Percentiles rank a stretch among this genome's conserved stretches.
These are phyloP conservation scores for Pseudogymnoascus sp. DNA, from an alignment of 2,329 filamentous ascomycete genomes.

Conservation along the genomic window DNA sequence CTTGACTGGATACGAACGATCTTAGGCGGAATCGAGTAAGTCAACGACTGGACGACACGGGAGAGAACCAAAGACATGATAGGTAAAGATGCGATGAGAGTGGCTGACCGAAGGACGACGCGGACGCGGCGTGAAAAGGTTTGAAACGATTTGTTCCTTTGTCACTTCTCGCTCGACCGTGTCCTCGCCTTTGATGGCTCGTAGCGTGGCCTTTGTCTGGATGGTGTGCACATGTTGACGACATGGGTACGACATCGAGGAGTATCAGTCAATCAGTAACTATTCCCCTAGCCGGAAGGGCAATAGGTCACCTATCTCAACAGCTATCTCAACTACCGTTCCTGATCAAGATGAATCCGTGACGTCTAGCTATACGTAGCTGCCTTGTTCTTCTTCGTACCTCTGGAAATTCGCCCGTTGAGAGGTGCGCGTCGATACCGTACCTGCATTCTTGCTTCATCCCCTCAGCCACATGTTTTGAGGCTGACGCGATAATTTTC, in stretches of 20 bases:
- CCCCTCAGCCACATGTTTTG: slow-evolving; percentile 5
- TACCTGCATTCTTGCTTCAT: background rate
- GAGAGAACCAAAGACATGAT: slow-evolving; percentile 2
- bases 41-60: background rate
- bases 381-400: background rate
- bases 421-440: background rate
- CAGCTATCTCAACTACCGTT: background rate
- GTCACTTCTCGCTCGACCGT: background rate
- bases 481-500: slow-evolving; percentile 1
- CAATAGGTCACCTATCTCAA: background rate
- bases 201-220: background rate
- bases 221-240: background rate
- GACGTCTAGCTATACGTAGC: background rate
- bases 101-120: slow-evolving; percentile 4
- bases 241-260: background rate
- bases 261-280: background rate
- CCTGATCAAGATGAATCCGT: background rate
- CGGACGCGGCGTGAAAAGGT: background rate
- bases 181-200: background rate
- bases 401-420: background rate
- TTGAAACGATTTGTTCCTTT: slow-evolving; percentile 4
- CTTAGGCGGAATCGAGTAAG: background rate
- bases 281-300: background rate
- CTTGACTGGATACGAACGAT: slow-evolving; percentile 5
- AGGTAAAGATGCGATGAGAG: background rate